Percentiles rank a stretch among this genome's conserved stretches.
These are phyloP conservation scores for Ehretia macrophylla DNA, from an alignment of 257 asterid species.

Conservation along the genomic window DNA sequence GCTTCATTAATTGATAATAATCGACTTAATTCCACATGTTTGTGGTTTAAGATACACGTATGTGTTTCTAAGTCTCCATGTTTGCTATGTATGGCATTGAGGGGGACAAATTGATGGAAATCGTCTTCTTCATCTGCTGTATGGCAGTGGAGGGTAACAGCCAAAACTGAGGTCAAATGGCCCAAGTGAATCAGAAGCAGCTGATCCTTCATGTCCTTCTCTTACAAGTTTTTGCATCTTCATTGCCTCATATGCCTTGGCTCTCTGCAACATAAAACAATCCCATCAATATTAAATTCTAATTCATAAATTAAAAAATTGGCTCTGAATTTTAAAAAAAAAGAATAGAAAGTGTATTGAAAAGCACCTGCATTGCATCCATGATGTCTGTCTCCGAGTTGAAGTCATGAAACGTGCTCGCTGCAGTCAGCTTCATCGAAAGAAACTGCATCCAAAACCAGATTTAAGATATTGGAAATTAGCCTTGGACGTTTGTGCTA, in stretches of 20 bases:
- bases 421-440: conserved; percentile 86
- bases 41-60: not conserved
- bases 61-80: not conserved
- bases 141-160: conserved; percentile 35
- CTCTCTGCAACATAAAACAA: conserved; percentile 38
- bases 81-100: not conserved
- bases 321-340: no score
- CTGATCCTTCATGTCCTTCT: conserved; percentile 34
- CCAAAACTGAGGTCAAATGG: conserved; percentile 41
- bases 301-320: not conserved
- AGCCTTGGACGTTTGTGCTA: not conserved
- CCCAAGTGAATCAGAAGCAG: conserved; percentile 29
- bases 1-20: no score
- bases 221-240: conserved; percentile 36
- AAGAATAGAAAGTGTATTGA: no score
- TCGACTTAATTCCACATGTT: not conserved
- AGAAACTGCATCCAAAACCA: conserved; percentile 51
- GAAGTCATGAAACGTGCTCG: conserved; percentile 58
- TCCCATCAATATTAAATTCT: not conserved
- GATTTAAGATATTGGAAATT: not conserved
- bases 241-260: conserved; percentile 54
- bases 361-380: conserved; percentile 50
- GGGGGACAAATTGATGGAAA: not conserved
- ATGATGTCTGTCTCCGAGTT: conserved; percentile 46
- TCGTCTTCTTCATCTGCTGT: conserved; percentile 30